Base-by-base conservation (phyloP, 2,329 filamentous ascomycete species). In the Fusarium acutatum region DNA sequence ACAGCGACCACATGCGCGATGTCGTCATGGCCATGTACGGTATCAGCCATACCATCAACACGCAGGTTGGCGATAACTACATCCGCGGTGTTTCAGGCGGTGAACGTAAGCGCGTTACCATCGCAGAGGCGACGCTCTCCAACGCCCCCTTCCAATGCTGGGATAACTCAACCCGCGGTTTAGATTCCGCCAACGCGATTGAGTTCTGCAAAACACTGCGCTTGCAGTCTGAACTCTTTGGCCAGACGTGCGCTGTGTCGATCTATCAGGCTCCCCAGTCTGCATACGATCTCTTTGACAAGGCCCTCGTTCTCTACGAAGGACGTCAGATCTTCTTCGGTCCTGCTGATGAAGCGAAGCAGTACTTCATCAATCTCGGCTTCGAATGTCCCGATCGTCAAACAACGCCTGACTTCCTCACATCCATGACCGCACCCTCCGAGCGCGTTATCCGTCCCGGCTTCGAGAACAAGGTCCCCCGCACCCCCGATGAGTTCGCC, bases 101-200 rank as follows among this genome's bases (percentile, higher is more conserved):
- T 52, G 93, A 95, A 81, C 85, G 93, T 30, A 95, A 95, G 80
- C 91, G 93, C 75, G 92, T 94, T 9, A 91, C 90, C 28, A 94
- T 95, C 73, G 92, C 92, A 1, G 93, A 95, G 80, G 93, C 92
- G 0, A 83, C 86, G 1, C 81, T 89, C n/a, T 87, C 87, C 9
- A 83, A 83, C 30, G 85, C 87, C 0, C 87, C 86, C 5, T 81
- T 79, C 28, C 76, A 77, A 52, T 80, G 79, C 54, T 80, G 79
- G 79, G 79, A 80, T 15, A 81, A 80, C 50, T 79, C 77, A 13
- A 80, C 79, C 4, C 79, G 79, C 5, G 79, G 79, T 4, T 60
- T 80, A 6, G 79, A 80, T 52, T 79, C 77, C 1, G 74, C 77
- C 35, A 80, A 77, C n/a, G 79, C 79, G 1, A 67, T 79, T 54